phyloP scores from a whole-genome alignment of 345 rosid genomes.

The Zanthoxylum bungeanum region DNA sequence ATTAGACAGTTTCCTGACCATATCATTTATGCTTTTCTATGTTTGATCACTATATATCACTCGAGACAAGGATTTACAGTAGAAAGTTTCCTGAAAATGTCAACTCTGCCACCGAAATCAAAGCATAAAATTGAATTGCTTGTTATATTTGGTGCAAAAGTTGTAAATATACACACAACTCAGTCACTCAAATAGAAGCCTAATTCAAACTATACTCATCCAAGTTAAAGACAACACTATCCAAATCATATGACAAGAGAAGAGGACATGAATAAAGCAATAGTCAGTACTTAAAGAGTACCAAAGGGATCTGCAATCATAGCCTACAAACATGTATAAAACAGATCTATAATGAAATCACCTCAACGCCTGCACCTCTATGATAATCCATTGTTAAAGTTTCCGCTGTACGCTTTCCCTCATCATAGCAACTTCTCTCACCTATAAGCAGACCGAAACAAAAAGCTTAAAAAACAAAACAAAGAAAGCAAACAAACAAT shows the following conservation, averaged over 20 bases:
- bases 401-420: constrained; percentile 97
- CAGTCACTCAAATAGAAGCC: not conserved
- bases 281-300: not conserved
- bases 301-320: not conserved
- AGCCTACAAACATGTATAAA: not conserved
- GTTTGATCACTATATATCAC: not conserved
- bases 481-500: constrained; percentile 8
- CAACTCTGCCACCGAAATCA: not conserved
- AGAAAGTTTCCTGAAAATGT: not conserved
- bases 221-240: not conserved
- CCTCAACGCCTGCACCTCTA: constrained; percentile 95
- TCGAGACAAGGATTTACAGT: not conserved
- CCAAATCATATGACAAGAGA: not conserved
- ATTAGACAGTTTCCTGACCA: not conserved
- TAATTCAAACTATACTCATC: not conserved
- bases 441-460: constrained; percentile 36
- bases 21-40: not conserved
- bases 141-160: not conserved
- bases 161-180: not conserved
- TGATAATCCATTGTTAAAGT: constrained; percentile 96
- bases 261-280: not conserved
- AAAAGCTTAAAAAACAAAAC: constrained; percentile 3
- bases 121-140: not conserved
- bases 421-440: constrained; percentile 97
- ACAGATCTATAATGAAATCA: constrained; percentile 8